These are phyloP conservation scores for Cymodocea nodosa DNA, from an alignment of 116 monocot genomes.

Conservation along the genomic window DNA sequence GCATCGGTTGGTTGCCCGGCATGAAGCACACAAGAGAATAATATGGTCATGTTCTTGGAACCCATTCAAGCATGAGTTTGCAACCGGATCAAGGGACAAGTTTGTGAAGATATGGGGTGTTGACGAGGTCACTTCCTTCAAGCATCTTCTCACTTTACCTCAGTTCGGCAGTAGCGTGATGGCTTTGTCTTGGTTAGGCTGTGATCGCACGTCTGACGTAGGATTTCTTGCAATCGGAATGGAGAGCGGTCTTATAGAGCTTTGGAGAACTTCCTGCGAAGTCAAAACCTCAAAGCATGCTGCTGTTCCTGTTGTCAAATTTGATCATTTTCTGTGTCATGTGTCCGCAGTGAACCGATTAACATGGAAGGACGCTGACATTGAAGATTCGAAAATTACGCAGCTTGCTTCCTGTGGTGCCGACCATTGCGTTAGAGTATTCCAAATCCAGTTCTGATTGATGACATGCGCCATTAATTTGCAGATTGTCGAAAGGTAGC, in stretches of 20 bases:
- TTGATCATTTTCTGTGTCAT: slow-evolving; percentile 69
- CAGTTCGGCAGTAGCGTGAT: slow-evolving; percentile 72
- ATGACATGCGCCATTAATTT: neutral
- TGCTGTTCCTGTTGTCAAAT: slow-evolving; percentile 16
- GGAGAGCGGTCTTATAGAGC: slow-evolving; percentile 80
- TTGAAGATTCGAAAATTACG: slow-evolving; percentile 14
- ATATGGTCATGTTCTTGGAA: slow-evolving; percentile 99
- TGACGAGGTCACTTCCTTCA: slow-evolving; percentile 27
- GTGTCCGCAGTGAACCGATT: slow-evolving; percentile 60
- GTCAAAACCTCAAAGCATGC: slow-evolving; percentile 4
- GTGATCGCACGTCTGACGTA: slow-evolving; percentile 21
- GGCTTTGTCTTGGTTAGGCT: slow-evolving; percentile 70
- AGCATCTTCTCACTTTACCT: slow-evolving; percentile 47
- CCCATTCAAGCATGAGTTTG: slow-evolving; percentile 73
- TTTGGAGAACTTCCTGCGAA: slow-evolving; percentile 51
- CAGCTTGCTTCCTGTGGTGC: slow-evolving; percentile 88
- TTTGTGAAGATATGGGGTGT: slow-evolving; percentile 89
- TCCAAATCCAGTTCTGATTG: slow-evolving; percentile 24
- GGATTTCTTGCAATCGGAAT: slow-evolving; percentile 80
- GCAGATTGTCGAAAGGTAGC: neutral
- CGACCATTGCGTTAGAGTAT: slow-evolving; percentile 78
- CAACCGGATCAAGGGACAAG: slow-evolving; percentile 94
- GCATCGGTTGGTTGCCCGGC: slow-evolving; percentile 39
- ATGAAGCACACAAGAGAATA: slow-evolving; percentile 94
- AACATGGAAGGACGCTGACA: slow-evolving; percentile 32